These are phyloP conservation scores for Backusella mclennaniae DNA, from an alignment of 192 early-diverging fungal genomes.

Conservation along the genomic window DNA sequence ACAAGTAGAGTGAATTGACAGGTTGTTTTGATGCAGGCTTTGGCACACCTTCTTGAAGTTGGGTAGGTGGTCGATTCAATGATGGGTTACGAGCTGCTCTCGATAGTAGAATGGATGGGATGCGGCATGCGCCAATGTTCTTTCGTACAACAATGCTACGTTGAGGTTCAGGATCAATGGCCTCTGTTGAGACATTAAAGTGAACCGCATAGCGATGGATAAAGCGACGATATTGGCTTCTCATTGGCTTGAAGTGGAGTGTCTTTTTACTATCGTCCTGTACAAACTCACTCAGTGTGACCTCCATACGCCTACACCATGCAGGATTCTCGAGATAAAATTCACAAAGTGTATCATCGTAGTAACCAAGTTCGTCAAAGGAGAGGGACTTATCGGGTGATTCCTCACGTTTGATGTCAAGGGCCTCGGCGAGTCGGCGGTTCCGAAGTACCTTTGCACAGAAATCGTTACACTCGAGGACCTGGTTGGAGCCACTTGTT, in stretches of 20 bases:
- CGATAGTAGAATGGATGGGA: constrained; percentile 41
- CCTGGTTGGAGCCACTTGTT: constrained; percentile 42
- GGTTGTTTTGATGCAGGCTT: constrained; percentile 32
- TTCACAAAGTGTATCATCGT: constrained; percentile 62
- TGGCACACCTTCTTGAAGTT: background rate
- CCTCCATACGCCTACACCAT: constrained; percentile 72
- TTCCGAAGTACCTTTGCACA: constrained; percentile 83
- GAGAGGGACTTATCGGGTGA: constrained; percentile 1
- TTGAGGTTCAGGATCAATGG: constrained; percentile 77
- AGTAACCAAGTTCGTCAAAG: constrained; percentile 37
- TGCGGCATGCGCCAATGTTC: constrained; percentile 30
- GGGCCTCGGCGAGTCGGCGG: constrained; percentile 72
- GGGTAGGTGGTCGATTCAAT: constrained; percentile 13
- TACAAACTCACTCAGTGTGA: constrained; percentile 64
- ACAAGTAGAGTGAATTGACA: constrained; percentile 58
- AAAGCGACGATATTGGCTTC: constrained; percentile 61
- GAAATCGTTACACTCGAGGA: constrained; percentile 75
- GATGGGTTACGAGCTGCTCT: constrained; percentile 30
- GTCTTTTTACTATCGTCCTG: constrained; percentile 48
- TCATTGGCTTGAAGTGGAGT: constrained; percentile 70
- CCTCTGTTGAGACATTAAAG: constrained; percentile 70
- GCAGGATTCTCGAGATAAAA: constrained; percentile 61
- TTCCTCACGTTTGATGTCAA: constrained; percentile 59
- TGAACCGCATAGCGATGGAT: constrained; percentile 70
- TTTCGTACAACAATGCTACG: constrained; percentile 68